phyloP scores from a whole-genome alignment of 106 monocot species.

The Agapanthus africanus region DNA sequence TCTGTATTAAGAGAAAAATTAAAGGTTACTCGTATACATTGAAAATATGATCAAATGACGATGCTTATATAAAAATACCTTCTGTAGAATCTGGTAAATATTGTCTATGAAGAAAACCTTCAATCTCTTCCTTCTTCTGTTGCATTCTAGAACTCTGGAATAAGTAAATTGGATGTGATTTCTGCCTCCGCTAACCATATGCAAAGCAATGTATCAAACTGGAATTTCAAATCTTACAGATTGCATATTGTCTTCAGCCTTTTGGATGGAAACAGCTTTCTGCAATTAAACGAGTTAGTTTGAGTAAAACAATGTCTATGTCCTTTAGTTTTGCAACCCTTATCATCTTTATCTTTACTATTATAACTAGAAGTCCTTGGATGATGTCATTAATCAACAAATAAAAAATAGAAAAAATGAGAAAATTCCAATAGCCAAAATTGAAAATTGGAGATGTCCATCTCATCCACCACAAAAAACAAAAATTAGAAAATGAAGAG shows the following conservation, averaged over 20 bases:
- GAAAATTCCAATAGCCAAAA: too few relatives aligned
- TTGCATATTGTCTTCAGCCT: background rate
- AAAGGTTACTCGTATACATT: background rate
- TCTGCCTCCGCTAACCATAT: too few relatives aligned
- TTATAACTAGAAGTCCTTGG: too few relatives aligned
- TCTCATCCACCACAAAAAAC: too few relatives aligned
- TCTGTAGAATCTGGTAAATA: background rate
- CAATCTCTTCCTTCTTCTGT: constrained; percentile 8
- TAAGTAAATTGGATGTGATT: constrained; percentile 6
- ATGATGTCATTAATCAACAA: too few relatives aligned
- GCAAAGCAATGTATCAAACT: too few relatives aligned
- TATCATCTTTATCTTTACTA: too few relatives aligned
- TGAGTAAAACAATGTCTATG: background rate
- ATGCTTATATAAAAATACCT: constrained; percentile 9
- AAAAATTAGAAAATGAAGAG: too few relatives aligned
- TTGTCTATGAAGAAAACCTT: constrained; percentile 5
- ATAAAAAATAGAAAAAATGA: too few relatives aligned
- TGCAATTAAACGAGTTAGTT: background rate
- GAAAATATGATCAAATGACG: background rate
- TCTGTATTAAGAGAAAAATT: constrained; percentile 7
- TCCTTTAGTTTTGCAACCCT: too few relatives aligned
- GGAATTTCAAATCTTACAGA: constrained; percentile 15
- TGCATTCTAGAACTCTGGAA: constrained; percentile 12
- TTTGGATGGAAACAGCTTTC: background rate
- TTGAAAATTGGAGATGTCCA: too few relatives aligned